Evolutionary conservation across 495 filamentous ascomycete species (phyloP).

Genomic region (Penicillium waksmanii): DNA sequence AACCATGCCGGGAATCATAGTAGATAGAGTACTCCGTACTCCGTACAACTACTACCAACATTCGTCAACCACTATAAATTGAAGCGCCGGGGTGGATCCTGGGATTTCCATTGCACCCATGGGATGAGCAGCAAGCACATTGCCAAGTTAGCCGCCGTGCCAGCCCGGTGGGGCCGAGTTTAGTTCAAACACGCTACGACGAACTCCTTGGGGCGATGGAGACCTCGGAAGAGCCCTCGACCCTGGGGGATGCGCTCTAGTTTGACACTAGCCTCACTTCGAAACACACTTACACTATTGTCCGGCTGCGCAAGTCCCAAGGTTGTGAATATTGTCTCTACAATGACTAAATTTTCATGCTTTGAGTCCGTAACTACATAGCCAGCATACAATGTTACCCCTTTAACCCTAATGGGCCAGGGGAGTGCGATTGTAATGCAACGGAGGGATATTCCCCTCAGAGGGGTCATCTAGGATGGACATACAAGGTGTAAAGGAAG

Average conservation of each 20-base stretch:
- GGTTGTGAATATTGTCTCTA: neutral
- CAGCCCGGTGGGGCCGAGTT: conserved; percentile 23
- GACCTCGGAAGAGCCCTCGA: neutral
- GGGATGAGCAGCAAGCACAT: neutral
- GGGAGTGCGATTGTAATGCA: conserved; percentile 1
- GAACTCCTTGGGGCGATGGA: conserved; percentile 18
- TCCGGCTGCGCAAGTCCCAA: neutral
- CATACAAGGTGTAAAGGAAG: neutral
- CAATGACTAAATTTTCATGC: neutral
- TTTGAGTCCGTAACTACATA: neutral
- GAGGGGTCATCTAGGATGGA: neutral
- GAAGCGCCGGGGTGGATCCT: conserved; percentile 4
- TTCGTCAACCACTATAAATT: conserved; percentile 2
- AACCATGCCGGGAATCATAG: too few species aligned
- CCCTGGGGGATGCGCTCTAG: conserved; percentile 4
- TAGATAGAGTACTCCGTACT: too few species aligned
- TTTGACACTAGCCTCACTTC: conserved; percentile 11
- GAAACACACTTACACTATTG: conserved; percentile 12
- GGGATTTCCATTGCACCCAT: neutral
- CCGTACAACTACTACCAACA: neutral
- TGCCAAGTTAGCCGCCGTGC: conserved; percentile 30
- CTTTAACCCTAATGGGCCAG: neutral
- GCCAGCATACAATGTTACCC: neutral
- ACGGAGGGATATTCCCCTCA: neutral
- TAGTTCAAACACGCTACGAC: conserved; percentile 38